These are phyloP conservation scores for Arachnopeziza araneosa DNA, from an alignment of 2,329 filamentous ascomycete species.

Conservation along the genomic window DNA sequence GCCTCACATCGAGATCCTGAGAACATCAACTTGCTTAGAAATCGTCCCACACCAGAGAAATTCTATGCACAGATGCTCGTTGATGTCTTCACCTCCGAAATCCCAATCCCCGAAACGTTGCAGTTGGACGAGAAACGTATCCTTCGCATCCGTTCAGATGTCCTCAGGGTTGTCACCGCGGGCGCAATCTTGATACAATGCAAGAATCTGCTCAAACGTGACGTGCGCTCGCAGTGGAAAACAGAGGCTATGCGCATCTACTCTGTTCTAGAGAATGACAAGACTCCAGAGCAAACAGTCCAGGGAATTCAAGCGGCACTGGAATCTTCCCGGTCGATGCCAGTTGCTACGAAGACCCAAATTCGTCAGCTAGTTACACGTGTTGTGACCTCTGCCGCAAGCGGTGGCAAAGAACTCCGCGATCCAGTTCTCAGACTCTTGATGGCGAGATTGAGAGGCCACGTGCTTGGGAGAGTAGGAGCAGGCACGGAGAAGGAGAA, in stretches of 20 bases:
- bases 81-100: slow-evolving; percentile 62
- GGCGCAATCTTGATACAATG: slow-evolving; percentile 72
- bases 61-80: slow-evolving; percentile 73
- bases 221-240: slow-evolving; percentile 73
- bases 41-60: slow-evolving; percentile 60
- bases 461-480: slow-evolving; percentile 59
- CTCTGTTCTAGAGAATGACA: slow-evolving; percentile 57
- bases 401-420: slow-evolving; percentile 31
- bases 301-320: slow-evolving; percentile 59
- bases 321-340: slow-evolving; percentile 59
- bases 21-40: slow-evolving; percentile 54
- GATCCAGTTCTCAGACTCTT: slow-evolving; percentile 60
- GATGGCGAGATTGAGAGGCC: slow-evolving; percentile 59
- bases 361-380: slow-evolving; percentile 53
- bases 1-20: slow-evolving; percentile 64
- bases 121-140: slow-evolving; percentile 63
- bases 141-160: slow-evolving; percentile 47
- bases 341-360: slow-evolving; percentile 53
- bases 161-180: slow-evolving; percentile 63
- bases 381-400: slow-evolving; percentile 37
- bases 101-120: slow-evolving; percentile 67
- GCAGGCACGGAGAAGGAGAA: slow-evolving; percentile 65
- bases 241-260: slow-evolving; percentile 67
- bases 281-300: slow-evolving; percentile 42
- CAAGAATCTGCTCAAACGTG: slow-evolving; percentile 78